Base-by-base conservation (phyloP, 139 green algal genomes). In the Diplosphaera chodatii region DNA sequence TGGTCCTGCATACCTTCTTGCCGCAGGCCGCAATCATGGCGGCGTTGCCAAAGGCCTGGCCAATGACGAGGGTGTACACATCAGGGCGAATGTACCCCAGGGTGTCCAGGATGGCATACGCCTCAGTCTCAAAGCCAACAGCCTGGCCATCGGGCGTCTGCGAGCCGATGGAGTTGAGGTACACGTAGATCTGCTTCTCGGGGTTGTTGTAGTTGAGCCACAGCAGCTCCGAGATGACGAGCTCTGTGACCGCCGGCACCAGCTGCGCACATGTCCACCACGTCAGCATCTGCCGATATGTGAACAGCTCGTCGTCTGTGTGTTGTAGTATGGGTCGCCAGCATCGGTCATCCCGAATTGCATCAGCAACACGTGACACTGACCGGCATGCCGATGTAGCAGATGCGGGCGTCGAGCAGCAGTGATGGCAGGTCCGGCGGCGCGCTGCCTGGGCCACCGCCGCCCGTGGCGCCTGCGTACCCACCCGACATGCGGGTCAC, bases 381-480 rank as follows among this genome's bases (percentile, higher is more conserved):
- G 70, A 95, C 89, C 63, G 95, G 94, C 95, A 99, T 99, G 67
- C 95, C 95, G n/a, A 99, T 78, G 85, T 98, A 99, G 16, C 89
- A 88, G 74, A 99, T 99, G 29, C 95, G 85, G 64, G 87, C 85
- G 80, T 99, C 91, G 31, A 99, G 90, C 63, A 99, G 88, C 55
- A 99, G 76, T 0, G 92, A 98, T 0, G 95, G 95, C 65, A 99
- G 84, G 81, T 99, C 95, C 5, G 95, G 95, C 4, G 95, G 95
- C n/a, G 91, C 81, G 31, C 68, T 73, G 32, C 65, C 66, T n/a
- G 81, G 77, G 40, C 65, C 77, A 33, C 72, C 84, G 1, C 78
- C 79, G 55, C 73, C 81, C 8, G 37, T 48, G 37, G 37, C 37
- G 6, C 69, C 77, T 30, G 62, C 80, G 55, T 59, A 59, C 13